A percentile compares a stretch with the other conserved stretches of the same genome.
phyloP scores from a whole-genome alignment of 2,329 filamentous ascomycete species.

The Uncinocarpus reesii region DNA sequence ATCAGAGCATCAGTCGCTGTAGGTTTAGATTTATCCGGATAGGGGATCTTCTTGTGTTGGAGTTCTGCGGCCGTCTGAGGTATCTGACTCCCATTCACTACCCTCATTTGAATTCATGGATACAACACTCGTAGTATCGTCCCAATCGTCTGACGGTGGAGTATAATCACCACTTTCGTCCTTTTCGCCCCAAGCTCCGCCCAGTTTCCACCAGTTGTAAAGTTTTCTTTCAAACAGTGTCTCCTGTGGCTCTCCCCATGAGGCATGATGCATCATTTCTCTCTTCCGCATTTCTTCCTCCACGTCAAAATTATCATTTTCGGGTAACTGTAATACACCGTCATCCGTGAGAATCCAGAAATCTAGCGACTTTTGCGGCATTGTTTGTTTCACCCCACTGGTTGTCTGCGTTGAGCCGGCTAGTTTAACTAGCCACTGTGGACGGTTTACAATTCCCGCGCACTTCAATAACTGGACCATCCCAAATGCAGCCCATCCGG shows the following conservation, averaged over 20 bases:
- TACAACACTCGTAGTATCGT: conserved; percentile 73
- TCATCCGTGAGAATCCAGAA: conserved; percentile 47
- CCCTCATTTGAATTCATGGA: conserved; percentile 44
- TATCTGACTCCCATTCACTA: conserved; percentile 41
- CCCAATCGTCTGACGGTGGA: conserved; percentile 51
- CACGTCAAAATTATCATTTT: conserved; percentile 61
- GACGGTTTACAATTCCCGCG: conserved; percentile 52
- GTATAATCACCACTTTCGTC: conserved; percentile 73
- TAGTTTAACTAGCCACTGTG: conserved; percentile 49
- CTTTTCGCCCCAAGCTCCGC: conserved; percentile 73
- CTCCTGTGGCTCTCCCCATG: conserved; percentile 45
- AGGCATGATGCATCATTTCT: conserved; percentile 37
- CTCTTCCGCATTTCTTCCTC: conserved; percentile 65
- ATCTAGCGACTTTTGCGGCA: conserved; percentile 29
- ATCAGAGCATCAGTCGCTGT: conserved; percentile 54
- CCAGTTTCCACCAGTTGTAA: conserved; percentile 74
- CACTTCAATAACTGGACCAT: conserved; percentile 46
- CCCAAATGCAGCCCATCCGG: conserved; percentile 49
- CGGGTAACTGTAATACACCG: conserved; percentile 47
- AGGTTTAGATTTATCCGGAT: conserved; percentile 37
- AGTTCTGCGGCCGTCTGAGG: conserved; percentile 51
- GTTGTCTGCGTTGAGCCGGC: conserved; percentile 24
- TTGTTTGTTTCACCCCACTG: conserved; percentile 13
- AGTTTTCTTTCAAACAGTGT: conserved; percentile 60
- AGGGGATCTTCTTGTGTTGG: conserved; percentile 59